Base-by-base conservation (phyloP, 352 stramenopile species). In the Phytophthora syringae region DNA sequence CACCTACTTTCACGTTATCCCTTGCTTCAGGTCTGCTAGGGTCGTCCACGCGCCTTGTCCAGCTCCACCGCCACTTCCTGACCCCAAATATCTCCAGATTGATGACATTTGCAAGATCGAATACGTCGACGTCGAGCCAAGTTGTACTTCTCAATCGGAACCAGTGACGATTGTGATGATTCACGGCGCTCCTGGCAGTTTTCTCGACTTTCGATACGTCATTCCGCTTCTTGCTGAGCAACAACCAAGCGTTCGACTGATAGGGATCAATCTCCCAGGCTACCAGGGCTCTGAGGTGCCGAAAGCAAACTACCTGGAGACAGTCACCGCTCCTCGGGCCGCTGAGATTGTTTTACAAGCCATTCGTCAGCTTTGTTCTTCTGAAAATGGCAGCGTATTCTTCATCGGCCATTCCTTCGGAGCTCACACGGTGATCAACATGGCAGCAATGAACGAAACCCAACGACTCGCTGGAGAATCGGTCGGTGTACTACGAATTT, bases 121-220 rank as follows among this genome's bases (percentile, higher is more conserved):
- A 51, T 84, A 81, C 63, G 50, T 81, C 25, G 70, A 81, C 13
- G 50, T 73, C 2, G 18, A 58, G 30, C 68, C 43, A n/a, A 48
- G 10, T 1, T 18, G 25, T 16, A 24, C 10, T 1, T 47, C 40
- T 37, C 39, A 49, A 40, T 5, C 18, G 12, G 44, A 44, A 34
- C 51, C 44, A 34, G 56, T 56, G 1, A 82, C 80, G 18, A 34
- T 87, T 32, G 77, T 86, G 24, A 67, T 86, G n/a, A 48, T 90
- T 56, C 82, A 90, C 42, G 79, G 81, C 10, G 78, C 80, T 34
- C 78, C 78, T 30, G 80, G 80, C 0, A 82, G 69, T 39, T 79
- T 80, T 52, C 54, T 64, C 22, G 78, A 87, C 40, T 89, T 82
- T 67, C 72, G 73, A 32, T 79, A 89, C 56, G 34, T 89, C 18